Conservation (phyloP, 371 early-diverging fungal genomes). For the Mucor plumbeus region DNA sequence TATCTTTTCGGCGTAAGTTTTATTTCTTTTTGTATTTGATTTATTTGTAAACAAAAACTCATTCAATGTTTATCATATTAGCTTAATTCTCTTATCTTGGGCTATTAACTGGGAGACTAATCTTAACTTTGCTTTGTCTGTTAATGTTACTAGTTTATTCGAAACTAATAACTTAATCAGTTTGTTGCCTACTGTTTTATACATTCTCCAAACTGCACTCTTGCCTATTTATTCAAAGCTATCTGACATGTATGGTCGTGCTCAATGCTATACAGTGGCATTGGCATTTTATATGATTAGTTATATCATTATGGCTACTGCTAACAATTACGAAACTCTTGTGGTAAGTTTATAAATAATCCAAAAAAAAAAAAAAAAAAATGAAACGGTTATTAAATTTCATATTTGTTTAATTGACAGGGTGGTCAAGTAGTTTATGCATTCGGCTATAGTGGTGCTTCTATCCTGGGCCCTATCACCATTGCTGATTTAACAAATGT, state of each 20-base stretch:
- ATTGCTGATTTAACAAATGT: conserved; percentile 47
- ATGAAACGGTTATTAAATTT: not conserved
- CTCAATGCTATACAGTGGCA: conserved; percentile 28
- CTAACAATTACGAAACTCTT: conserved; percentile 25
- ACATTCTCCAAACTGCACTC: conserved; percentile 37
- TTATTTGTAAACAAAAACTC: not conserved
- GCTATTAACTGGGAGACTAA: conserved; percentile 32
- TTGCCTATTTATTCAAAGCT: conserved; percentile 37
- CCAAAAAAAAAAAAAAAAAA: too few relatives aligned
- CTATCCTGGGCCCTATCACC: conserved; percentile 40
- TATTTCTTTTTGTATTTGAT: not conserved
- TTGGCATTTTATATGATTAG: conserved; percentile 28
- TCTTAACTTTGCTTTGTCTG: conserved; percentile 19
- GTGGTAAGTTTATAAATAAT: conserved; percentile 17
- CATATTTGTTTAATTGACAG: not conserved
- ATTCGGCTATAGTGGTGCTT: conserved; percentile 43
- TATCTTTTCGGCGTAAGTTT: conserved; percentile 30
- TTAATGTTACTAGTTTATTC: conserved; percentile 25
- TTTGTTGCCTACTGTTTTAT: conserved; percentile 30
- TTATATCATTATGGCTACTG: conserved; percentile 29
- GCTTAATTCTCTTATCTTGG: conserved; percentile 33
- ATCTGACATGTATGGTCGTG: conserved; percentile 36
- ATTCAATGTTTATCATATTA: not conserved
- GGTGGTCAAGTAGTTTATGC: conserved; percentile 40
- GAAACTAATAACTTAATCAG: conserved; percentile 31